Evolutionary conservation across 768 basidiomycete species (phyloP).

Genomic region (Hortiboletus campestris): DNA sequence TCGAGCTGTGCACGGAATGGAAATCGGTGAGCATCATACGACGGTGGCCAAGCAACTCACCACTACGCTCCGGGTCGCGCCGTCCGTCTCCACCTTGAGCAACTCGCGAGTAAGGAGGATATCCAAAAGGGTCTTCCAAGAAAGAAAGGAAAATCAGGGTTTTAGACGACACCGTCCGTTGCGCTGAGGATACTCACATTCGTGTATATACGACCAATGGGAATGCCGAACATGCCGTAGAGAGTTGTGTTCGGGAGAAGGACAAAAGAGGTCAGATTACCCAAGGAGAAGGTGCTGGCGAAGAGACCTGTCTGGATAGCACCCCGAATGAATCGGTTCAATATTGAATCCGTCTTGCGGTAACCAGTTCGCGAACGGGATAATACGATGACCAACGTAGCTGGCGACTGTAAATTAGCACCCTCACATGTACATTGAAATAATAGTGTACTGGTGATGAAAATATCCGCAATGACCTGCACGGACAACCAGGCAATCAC

Average conservation of each 20-base stretch:
- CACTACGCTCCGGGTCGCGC: neutral
- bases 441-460: slow-evolving; percentile 42
- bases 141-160: neutral
- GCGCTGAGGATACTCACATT: slow-evolving; percentile 21
- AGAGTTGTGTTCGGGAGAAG: slow-evolving; percentile 29
- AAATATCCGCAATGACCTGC: slow-evolving; percentile 43
- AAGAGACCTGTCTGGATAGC: neutral
- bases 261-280: slow-evolving; percentile 21
- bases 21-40: neutral
- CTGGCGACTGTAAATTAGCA: neutral
- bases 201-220: slow-evolving; percentile 43
- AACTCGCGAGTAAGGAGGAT: slow-evolving; percentile 6
- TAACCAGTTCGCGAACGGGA: neutral
- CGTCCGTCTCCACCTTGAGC: neutral
- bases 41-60: neutral
- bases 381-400: neutral
- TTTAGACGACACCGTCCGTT: no score
- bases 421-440: no score
- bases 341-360: neutral
- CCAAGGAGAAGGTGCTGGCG: neutral
- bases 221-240: slow-evolving; percentile 29
- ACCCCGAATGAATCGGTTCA: slow-evolving; percentile 1
- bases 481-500: slow-evolving; percentile 48
- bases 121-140: slow-evolving; percentile 8
- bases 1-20: neutral